These are phyloP conservation scores for Cryphonectria japonica DNA, from an alignment of 2,329 filamentous ascomycete genomes.

Conservation along the genomic window DNA sequence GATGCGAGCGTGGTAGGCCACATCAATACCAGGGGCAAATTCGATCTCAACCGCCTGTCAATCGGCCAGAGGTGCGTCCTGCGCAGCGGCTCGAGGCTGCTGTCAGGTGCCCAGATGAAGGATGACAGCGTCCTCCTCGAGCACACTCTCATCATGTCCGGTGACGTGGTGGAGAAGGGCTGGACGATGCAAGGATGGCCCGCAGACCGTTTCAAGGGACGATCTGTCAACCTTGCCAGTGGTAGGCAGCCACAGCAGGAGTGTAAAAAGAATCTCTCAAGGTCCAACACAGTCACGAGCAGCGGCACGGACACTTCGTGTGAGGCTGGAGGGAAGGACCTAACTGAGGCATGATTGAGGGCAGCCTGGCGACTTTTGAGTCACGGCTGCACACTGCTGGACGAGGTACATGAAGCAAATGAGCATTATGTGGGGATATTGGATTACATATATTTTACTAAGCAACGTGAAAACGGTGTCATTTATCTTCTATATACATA, in stretches of 20 bases:
- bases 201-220: slow-evolving; percentile 44
- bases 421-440: neutral
- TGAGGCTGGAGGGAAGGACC: neutral
- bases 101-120: slow-evolving; percentile 58
- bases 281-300: neutral
- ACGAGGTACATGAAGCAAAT: neutral
- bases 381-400: neutral
- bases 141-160: slow-evolving; percentile 61
- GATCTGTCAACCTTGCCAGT: slow-evolving; percentile 4
- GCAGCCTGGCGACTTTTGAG: neutral
- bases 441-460: neutral
- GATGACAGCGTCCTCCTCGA: slow-evolving; percentile 57
- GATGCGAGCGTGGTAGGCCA: slow-evolving; percentile 60
- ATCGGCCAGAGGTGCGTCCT: slow-evolving; percentile 58
- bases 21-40: slow-evolving; percentile 60
- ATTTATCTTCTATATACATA: neutral
- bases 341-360: neutral
- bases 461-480: neutral
- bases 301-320: slow-evolving; percentile 8
- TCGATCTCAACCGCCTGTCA: slow-evolving; percentile 55
- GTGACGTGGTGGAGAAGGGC: slow-evolving; percentile 56
- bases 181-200: slow-evolving; percentile 61
- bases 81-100: slow-evolving; percentile 53
- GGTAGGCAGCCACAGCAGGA: neutral
- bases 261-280: neutral